A percentile compares a stretch with the other conserved stretches of the same genome.
Evolutionary conservation across 2,329 filamentous ascomycete genomes (phyloP).

Genomic region (Colletotrichum sansevieriae): DNA sequence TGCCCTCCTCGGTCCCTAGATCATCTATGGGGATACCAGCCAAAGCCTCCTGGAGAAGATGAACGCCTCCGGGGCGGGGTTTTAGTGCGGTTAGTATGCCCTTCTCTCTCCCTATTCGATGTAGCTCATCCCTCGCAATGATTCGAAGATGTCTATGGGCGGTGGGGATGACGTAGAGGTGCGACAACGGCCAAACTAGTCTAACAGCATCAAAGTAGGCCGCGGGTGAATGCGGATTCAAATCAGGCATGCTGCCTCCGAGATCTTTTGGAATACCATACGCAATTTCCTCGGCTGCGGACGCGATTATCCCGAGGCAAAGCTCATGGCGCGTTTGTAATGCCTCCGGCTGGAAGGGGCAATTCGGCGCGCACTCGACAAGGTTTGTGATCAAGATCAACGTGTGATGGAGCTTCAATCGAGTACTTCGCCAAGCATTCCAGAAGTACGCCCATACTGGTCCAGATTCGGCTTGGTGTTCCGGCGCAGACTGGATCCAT

Average conservation of each 20-base stretch:
- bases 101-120: constrained; percentile 52
- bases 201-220: constrained; percentile 54
- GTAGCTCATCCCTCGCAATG: constrained; percentile 47
- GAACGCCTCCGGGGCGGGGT: constrained; percentile 1
- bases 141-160: constrained; percentile 48
- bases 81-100: constrained; percentile 54
- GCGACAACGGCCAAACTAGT: constrained; percentile 54
- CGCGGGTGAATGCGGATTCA: constrained; percentile 48
- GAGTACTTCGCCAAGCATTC: constrained; percentile 50
- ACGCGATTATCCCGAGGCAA: constrained; percentile 47
- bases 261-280: constrained; percentile 46
- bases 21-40: constrained; percentile 25
- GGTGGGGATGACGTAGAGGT: constrained; percentile 48
- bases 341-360: constrained; percentile 44
- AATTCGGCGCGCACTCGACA: constrained; percentile 49
- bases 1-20: neutral
- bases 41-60: constrained; percentile 15
- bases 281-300: constrained; percentile 48
- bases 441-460: constrained; percentile 46
- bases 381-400: constrained; percentile 52
- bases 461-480: constrained; percentile 43
- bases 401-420: constrained; percentile 53
- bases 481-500: constrained; percentile 46
- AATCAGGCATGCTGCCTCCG: constrained; percentile 44
- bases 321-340: constrained; percentile 48